Evolutionary conservation across 2,329 filamentous ascomycete genomes (phyloP).

Genomic region (Venturia oleaginea): DNA sequence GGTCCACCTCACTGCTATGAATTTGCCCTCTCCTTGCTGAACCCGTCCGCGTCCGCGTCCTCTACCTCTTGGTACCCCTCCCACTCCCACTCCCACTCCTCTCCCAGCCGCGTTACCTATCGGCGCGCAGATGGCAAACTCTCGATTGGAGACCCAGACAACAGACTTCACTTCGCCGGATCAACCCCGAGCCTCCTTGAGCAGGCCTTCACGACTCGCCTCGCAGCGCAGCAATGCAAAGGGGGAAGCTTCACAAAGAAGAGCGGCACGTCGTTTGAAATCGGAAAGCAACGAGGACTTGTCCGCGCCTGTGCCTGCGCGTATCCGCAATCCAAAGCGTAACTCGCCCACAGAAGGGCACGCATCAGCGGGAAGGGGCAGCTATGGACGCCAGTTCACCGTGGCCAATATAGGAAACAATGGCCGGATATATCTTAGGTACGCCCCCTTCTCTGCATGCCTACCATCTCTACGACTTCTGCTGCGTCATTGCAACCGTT

Average conservation of each 20-base stretch:
- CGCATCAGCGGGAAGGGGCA: background rate
- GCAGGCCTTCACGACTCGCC: background rate
- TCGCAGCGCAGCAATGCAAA: slow-evolving; percentile 1
- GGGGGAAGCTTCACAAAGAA: background rate
- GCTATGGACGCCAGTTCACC: slow-evolving; percentile 32
- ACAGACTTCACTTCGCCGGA: background rate
- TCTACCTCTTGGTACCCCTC: background rate
- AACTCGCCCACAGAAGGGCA: background rate
- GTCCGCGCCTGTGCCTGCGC: background rate
- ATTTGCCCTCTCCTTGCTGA: background rate
- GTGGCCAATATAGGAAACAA: slow-evolving; percentile 39
- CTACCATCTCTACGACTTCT: background rate
- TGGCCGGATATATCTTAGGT: slow-evolving; percentile 40
- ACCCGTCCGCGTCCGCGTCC: too few species aligned
- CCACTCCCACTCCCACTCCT: background rate
- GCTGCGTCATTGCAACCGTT: slow-evolving; percentile 10
- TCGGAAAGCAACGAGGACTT: background rate
- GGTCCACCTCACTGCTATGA: background rate
- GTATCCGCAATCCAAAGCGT: background rate
- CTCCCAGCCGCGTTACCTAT: background rate
- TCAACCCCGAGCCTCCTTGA: background rate
- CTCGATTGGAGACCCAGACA: background rate
- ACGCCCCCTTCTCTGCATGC: slow-evolving; percentile 12
- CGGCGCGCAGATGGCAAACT: background rate
- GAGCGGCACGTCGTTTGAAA: background rate